Evolutionary conservation across 2,329 filamentous ascomycete species (phyloP).

Genomic region (Penicillium digitatum): DNA sequence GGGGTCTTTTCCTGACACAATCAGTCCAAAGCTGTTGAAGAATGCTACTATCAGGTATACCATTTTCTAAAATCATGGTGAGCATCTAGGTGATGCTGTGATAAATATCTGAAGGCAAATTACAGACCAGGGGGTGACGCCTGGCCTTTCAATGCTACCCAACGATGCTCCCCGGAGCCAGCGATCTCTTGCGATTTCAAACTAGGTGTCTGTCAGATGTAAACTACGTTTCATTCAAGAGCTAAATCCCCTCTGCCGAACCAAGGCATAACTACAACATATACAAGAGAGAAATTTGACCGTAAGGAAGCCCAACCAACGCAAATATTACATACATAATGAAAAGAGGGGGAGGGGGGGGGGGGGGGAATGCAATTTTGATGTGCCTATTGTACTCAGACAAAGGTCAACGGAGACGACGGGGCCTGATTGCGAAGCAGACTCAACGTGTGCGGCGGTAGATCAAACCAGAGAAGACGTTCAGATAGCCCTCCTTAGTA

Average conservation of each 20-base stretch:
- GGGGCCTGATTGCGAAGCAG: not conserved
- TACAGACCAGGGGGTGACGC: too few relatives aligned
- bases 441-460: constrained; percentile 30
- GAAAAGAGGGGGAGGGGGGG: too few relatives aligned
- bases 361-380: not conserved
- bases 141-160: too few relatives aligned
- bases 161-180: too few relatives aligned
- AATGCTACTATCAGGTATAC: too few relatives aligned
- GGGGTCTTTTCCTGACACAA: too few relatives aligned
- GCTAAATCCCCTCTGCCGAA: not conserved
- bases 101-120: too few relatives aligned
- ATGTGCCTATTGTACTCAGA: not conserved
- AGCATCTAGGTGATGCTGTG: too few relatives aligned
- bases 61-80: too few relatives aligned
- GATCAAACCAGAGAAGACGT: constrained; percentile 39
- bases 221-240: not conserved
- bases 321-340: constrained; percentile 1
- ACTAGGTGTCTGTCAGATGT: too few relatives aligned
- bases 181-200: too few relatives aligned
- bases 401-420: not conserved
- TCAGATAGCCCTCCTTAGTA: constrained; percentile 42
- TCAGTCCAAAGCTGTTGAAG: too few relatives aligned
- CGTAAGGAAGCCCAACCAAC: not conserved
- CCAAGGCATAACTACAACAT: not conserved
- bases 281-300: not conserved